phyloP scores from a whole-genome alignment of 2,329 filamentous ascomycete species.

The Colletotrichum agaves region DNA sequence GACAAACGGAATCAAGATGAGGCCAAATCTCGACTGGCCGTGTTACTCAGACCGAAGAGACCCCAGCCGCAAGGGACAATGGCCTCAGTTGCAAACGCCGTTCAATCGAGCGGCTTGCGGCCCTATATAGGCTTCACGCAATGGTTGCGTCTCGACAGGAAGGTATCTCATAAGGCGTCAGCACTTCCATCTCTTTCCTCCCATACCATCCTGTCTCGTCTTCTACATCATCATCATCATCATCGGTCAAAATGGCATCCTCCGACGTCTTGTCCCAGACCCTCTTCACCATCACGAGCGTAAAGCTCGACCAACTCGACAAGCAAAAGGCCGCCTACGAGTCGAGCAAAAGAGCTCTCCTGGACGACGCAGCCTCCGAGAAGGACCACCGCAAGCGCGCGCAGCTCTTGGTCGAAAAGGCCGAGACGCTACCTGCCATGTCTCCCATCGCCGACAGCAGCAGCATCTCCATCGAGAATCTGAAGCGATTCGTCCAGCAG shows the following conservation, averaged over 20 bases:
- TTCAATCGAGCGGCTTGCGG: neutral
- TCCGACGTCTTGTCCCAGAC: slow-evolving; percentile 59
- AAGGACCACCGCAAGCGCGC: slow-evolving; percentile 45
- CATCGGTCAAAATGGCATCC: slow-evolving; percentile 45
- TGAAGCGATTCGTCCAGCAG: slow-evolving; percentile 64
- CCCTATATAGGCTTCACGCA: neutral
- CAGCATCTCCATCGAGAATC: slow-evolving; percentile 51
- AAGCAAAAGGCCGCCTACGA: slow-evolving; percentile 62
- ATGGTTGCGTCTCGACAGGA: neutral
- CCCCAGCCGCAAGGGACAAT: neutral
- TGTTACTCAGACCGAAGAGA: neutral
- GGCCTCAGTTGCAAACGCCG: neutral
- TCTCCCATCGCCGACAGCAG: slow-evolving; percentile 44
- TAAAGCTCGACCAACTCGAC: slow-evolving; percentile 66
- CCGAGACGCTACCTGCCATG: slow-evolving; percentile 48
- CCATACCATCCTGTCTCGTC: neutral
- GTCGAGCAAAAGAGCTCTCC: slow-evolving; percentile 54
- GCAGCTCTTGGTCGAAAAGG: slow-evolving; percentile 47
- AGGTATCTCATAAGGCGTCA: neutral
- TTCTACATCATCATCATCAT: neutral
- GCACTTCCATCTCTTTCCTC: neutral
- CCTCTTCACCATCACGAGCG: slow-evolving; percentile 63
- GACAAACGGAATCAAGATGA: neutral
- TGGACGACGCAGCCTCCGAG: slow-evolving; percentile 44
- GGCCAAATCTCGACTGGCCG: neutral